Conservation (phyloP, 345 rosid species). For the Eutrema yunnanense region DNA sequence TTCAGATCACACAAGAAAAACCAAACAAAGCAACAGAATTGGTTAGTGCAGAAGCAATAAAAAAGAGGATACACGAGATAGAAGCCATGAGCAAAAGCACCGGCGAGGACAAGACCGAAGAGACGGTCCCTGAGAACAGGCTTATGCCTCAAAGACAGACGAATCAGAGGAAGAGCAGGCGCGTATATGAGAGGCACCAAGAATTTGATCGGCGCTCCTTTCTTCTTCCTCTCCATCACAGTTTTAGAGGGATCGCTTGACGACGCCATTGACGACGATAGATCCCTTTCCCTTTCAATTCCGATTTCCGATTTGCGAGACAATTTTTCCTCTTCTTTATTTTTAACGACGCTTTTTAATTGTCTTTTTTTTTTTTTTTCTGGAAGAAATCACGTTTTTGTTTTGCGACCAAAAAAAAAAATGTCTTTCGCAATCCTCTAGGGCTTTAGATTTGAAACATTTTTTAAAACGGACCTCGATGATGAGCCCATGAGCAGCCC, state of each 20-base stretch:
- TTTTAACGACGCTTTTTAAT: no score
- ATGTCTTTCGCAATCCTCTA: no score
- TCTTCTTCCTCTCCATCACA: slow-evolving; percentile 42
- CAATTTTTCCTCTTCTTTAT: not conserved
- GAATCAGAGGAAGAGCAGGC: slow-evolving; percentile 88
- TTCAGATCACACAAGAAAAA: not conserved
- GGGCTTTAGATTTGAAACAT: not conserved
- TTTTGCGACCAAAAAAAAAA: not conserved
- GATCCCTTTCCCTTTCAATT: not conserved
- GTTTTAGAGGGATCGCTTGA: slow-evolving; percentile 23
- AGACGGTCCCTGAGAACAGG: slow-evolving; percentile 82
- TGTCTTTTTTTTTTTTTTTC: no score
- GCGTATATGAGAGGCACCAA: slow-evolving; percentile 80
- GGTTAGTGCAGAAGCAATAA: not conserved
- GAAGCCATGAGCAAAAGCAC: slow-evolving; percentile 83
- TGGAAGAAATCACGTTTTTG: not conserved
- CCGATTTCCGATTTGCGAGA: not conserved
- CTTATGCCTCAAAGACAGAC: slow-evolving; percentile 60
- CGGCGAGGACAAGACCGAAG: slow-evolving; percentile 71
- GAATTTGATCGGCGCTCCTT: slow-evolving; percentile 66
- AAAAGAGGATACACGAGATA: slow-evolving; percentile 91
- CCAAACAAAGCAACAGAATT: not conserved
- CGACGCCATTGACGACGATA: slow-evolving; percentile 3
- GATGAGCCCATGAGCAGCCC: not conserved
- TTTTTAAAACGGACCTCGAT: not conserved